Evolutionary conservation across 2,329 filamentous ascomycete genomes (phyloP).

Genomic region (Corinectria fuckeliana): DNA sequence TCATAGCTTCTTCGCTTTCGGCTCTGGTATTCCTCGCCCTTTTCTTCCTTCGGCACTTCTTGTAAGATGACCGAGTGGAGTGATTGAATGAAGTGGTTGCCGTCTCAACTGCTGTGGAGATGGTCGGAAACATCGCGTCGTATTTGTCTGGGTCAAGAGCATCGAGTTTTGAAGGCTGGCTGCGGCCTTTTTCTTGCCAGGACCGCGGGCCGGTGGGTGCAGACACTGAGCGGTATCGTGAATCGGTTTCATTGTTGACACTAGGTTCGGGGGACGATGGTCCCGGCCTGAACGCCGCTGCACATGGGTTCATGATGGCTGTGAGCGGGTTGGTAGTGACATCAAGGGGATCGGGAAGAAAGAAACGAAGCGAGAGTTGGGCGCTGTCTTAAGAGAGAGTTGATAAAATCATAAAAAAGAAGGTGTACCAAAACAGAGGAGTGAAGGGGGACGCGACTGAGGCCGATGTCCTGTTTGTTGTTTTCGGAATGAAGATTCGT

Average conservation of each 20-base stretch:
- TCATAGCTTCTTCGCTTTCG: background rate
- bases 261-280: background rate
- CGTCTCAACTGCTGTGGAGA: slow-evolving; percentile 13
- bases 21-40: background rate
- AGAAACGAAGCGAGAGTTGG: background rate
- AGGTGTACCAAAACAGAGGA: background rate
- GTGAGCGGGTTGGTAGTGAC: background rate
- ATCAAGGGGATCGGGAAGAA: background rate
- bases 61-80: background rate
- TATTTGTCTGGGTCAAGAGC: slow-evolving; percentile 30
- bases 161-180: background rate
- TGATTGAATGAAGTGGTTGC: background rate
- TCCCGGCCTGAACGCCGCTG: slow-evolving; percentile 36
- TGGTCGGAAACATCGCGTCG: slow-evolving; percentile 34
- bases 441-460: background rate
- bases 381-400: background rate
- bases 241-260: background rate
- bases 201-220: background rate
- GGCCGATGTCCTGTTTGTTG: background rate
- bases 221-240: background rate
- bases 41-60: slow-evolving; percentile 1
- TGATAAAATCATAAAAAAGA: background rate
- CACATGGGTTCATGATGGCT: slow-evolving; percentile 39
- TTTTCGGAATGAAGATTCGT: too few relatives aligned
- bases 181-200: background rate